Evolutionary conservation across 257 asterid species (phyloP), one percentile per base, ranked within the genome.

Genomic region (Capsicum pubescens): DNA sequence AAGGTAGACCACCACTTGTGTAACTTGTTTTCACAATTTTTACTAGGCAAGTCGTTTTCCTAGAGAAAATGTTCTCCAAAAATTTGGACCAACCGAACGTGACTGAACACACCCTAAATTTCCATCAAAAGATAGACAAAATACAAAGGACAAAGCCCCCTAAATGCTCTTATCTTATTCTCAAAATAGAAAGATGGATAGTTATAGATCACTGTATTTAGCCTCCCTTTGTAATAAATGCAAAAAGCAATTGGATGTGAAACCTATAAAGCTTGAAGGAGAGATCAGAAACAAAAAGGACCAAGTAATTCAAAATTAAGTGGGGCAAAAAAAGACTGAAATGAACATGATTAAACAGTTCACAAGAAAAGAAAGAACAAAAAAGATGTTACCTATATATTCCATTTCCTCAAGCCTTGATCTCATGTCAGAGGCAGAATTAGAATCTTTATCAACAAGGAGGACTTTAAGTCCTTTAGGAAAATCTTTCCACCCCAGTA

Each of bases 381-480:
- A 60, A 50, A 32, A 50, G 13, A 56, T 46, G 7, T 87, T 70
- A 90, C 93, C 93, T 17, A 83, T 74, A 67, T 88, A 90, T 44
- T 88, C 85, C 93, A 90, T 90, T 83, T 83, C 84, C 81, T 88
- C 87, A 59, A 90, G 91, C 83, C 86, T 88, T 13, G 86, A 68
- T 86, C 80, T 88, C 90, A 88, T 88, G 79, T 84, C 84, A 12
- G 64, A 78, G 10, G 87, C 83, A 82, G 87, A 88, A 83, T 63
- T 61, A 66, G 12, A 54, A 56, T 88, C 90, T 35, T 83, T 59
- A 46, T 87, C 91, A 56, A 90, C 88, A 69, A 90, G 90, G 11
- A 90, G 91, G 72, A 90, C 93, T 36, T 70, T 86, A 85, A 90
- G 90, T 67, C 93, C 93, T 84, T 88, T 90, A 4, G 93, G 93